Conservation (phyloP, 345 rosid genomes). For the Geranium brycei region DNA sequence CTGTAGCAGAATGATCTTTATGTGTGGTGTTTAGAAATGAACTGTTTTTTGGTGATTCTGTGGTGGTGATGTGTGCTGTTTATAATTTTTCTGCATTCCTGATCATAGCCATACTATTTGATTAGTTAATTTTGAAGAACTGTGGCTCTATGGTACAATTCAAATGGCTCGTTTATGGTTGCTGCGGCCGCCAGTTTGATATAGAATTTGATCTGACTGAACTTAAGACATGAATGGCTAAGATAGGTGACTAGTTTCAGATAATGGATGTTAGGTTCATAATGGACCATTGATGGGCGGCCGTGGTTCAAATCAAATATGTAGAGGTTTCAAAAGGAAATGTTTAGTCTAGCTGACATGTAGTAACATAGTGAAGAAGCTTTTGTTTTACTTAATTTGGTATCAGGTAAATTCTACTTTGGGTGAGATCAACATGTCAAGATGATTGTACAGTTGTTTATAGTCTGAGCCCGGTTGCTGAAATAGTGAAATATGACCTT, state of each 20-base stretch:
- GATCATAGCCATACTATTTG: no score
- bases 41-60: no score
- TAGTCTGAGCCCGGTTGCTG: neutral
- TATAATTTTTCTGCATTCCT: no score
- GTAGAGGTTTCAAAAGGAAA: neutral
- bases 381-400: neutral
- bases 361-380: neutral
- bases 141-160: neutral
- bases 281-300: neutral
- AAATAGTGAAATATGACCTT: no score
- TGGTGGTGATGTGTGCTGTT: no score
- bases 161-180: neutral
- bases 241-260: no score
- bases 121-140: no score
- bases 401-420: neutral
- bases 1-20: neutral
- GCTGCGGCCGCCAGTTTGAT: no score
- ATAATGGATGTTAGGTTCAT: neutral
- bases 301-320: neutral
- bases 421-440: neutral
- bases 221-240: neutral
- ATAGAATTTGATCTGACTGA: neutral
- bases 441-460: neutral
- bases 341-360: neutral
- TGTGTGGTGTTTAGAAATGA: neutral